Percentiles rank a stretch among this genome's conserved stretches.
Conservation (phyloP, 495 filamentous ascomycete species). For the Penicillium simplicissimum region DNA sequence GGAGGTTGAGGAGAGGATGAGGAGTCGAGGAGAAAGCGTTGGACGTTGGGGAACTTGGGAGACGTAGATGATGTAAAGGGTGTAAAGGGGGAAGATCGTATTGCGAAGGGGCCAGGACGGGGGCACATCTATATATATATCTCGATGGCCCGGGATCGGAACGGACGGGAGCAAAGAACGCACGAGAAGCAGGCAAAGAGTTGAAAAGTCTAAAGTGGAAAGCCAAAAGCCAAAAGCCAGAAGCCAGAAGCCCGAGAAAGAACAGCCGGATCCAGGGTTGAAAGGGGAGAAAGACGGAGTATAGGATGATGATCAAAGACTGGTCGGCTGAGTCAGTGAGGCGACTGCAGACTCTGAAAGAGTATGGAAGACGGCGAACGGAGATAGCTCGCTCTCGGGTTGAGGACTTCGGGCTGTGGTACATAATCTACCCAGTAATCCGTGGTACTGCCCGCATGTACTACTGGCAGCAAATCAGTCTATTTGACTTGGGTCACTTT, state of each 20-base stretch:
- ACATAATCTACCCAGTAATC: neutral
- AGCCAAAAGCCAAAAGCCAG: conserved; percentile 16
- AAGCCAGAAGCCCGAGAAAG: neutral
- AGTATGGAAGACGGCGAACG: neutral
- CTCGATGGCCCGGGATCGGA: conserved; percentile 18
- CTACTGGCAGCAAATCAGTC: neutral
- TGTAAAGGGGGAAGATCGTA: conserved; percentile 4
- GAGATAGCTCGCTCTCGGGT: neutral
- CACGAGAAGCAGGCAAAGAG: conserved; percentile 5
- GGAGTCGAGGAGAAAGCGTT: conserved; percentile 12
- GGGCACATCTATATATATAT: conserved; percentile 14
- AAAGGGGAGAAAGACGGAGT: conserved; percentile 16
- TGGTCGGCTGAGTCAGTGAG: conserved; percentile 24
- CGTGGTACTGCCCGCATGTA: neutral
- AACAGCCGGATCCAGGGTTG: conserved; percentile 17
- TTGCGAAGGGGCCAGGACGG: neutral
- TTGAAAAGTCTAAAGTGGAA: conserved; percentile 15
- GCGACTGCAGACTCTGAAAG: conserved; percentile 19
- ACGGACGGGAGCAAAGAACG: conserved; percentile 25
- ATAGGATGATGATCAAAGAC: conserved; percentile 12
- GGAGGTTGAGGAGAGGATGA: conserved; percentile 35
- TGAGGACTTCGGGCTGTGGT: neutral
- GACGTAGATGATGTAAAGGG: neutral
- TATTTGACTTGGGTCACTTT: no score
- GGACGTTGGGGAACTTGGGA: neutral